These are phyloP conservation scores for Phoma sp. DNA, from an alignment of 2,329 filamentous ascomycete genomes.

Conservation along the genomic window DNA sequence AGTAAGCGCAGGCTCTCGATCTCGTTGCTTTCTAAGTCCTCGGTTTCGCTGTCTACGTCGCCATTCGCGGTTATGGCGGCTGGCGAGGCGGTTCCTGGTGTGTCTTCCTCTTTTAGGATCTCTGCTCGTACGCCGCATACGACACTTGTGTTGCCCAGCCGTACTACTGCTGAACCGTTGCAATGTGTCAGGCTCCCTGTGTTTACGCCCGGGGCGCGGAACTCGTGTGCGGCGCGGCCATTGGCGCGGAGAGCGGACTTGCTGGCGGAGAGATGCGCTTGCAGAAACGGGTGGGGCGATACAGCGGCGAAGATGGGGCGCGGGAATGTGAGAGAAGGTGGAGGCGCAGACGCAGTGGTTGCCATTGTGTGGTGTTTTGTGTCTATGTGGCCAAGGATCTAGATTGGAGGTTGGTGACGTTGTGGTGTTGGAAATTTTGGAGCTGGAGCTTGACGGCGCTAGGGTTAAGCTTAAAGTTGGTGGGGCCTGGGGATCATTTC, in stretches of 20 bases:
- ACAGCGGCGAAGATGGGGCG: slow-evolving; percentile 84
- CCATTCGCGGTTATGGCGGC: not conserved
- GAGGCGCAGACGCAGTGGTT: slow-evolving; percentile 23
- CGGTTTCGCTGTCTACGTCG: slow-evolving; percentile 21
- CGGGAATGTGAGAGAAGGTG: slow-evolving; percentile 57
- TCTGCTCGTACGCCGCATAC: slow-evolving; percentile 92
- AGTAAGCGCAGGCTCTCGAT: slow-evolving; percentile 69
- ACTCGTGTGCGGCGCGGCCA: slow-evolving; percentile 73
- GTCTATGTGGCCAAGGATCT: not conserved
- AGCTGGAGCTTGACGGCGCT: slow-evolving; percentile 28
- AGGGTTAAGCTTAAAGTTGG: slow-evolving; percentile 27
- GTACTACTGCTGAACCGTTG: slow-evolving; percentile 86
- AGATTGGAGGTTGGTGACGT: slow-evolving; percentile 9
- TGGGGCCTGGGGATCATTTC: slow-evolving; percentile 17
- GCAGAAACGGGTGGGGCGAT: slow-evolving; percentile 85
- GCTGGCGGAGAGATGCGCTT: slow-evolving; percentile 79
- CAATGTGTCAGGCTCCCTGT: slow-evolving; percentile 85
- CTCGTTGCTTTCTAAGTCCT: slow-evolving; percentile 35
- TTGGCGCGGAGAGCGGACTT: slow-evolving; percentile 75
- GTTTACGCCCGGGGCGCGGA: slow-evolving; percentile 77
- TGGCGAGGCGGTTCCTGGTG: slow-evolving; percentile 65
- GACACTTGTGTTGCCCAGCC: slow-evolving; percentile 88
- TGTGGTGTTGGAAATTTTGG: slow-evolving; percentile 32
- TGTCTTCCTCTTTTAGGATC: slow-evolving; percentile 76
- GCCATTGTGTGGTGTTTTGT: slow-evolving; percentile 24